phyloP scores from a whole-genome alignment of 805 yeast genomes.

The Metschnikowia anglica region DNA sequence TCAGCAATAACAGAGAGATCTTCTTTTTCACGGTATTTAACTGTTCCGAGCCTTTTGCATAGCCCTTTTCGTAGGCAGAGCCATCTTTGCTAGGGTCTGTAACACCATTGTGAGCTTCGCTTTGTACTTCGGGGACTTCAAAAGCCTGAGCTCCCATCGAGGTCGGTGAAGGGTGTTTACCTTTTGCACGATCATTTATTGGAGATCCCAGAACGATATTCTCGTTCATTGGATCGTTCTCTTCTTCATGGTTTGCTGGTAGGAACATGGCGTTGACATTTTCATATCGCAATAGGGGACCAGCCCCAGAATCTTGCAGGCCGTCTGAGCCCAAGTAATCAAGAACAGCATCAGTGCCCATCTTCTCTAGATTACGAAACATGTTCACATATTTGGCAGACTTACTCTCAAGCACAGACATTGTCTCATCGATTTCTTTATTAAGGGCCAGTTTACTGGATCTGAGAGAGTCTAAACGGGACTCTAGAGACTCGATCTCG shows the following conservation, averaged over 20 bases:
- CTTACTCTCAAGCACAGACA: conserved; percentile 50
- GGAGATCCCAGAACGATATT: neutral
- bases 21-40: conserved; percentile 24
- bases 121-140: conserved; percentile 12
- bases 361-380: conserved; percentile 37
- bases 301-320: conserved; percentile 1
- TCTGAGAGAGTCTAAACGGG: conserved; percentile 31
- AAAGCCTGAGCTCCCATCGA: conserved; percentile 17
- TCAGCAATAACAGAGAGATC: conserved; percentile 9
- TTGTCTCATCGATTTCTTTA: conserved; percentile 44
- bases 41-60: conserved; percentile 32
- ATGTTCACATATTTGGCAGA: conserved; percentile 45
- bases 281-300: conserved; percentile 12
- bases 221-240: neutral
- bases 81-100: conserved; percentile 7
- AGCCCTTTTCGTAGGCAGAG: conserved; percentile 38
- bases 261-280: conserved; percentile 10
- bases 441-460: conserved; percentile 34
- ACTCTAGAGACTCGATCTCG: conserved; percentile 42
- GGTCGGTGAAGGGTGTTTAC: neutral
- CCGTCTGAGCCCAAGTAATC: conserved; percentile 22
- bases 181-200: neutral
- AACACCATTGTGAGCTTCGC: neutral
- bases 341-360: conserved; percentile 37
- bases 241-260: neutral